Evolutionary conservation across 768 basidiomycete species (phyloP).

Genomic region (Dentipellis sp.): DNA sequence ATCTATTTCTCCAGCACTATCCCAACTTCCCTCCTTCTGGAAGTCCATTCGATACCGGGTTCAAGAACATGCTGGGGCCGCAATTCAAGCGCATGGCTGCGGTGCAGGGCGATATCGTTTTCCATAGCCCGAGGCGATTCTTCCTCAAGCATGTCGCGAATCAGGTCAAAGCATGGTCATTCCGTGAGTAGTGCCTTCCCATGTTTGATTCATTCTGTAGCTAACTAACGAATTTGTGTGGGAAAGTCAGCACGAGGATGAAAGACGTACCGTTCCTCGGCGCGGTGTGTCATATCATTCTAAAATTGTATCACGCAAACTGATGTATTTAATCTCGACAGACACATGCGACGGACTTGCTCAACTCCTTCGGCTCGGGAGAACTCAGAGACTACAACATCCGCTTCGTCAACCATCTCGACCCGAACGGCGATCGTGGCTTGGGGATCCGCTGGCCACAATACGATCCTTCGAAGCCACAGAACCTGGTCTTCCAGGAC

Average conservation of each 20-base stretch:
- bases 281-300: slow-evolving; percentile 24
- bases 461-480: slow-evolving; percentile 11
- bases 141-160: slow-evolving; percentile 30
- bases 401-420: slow-evolving; percentile 20
- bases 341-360: slow-evolving; percentile 18
- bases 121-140: slow-evolving; percentile 41
- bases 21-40: slow-evolving; percentile 33
- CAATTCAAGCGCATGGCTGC: slow-evolving; percentile 45
- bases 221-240: background rate
- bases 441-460: slow-evolving; percentile 15
- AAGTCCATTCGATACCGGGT: slow-evolving; percentile 43
- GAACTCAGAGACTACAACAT: slow-evolving; percentile 21
- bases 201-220: background rate
- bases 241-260: slow-evolving; percentile 34
- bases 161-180: slow-evolving; percentile 34
- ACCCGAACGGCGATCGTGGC: slow-evolving; percentile 19
- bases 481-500: slow-evolving; percentile 14
- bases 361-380: slow-evolving; percentile 15
- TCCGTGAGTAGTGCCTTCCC: slow-evolving; percentile 21
- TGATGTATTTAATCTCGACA: background rate
- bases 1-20: slow-evolving; percentile 18
- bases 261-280: slow-evolving; percentile 36
- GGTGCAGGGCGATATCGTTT: slow-evolving; percentile 39
- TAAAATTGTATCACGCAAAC: background rate
- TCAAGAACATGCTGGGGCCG: slow-evolving; percentile 33